Evolutionary conservation across 345 rosid species (phyloP).

Genomic region (Crucihimalaya himalaica): DNA sequence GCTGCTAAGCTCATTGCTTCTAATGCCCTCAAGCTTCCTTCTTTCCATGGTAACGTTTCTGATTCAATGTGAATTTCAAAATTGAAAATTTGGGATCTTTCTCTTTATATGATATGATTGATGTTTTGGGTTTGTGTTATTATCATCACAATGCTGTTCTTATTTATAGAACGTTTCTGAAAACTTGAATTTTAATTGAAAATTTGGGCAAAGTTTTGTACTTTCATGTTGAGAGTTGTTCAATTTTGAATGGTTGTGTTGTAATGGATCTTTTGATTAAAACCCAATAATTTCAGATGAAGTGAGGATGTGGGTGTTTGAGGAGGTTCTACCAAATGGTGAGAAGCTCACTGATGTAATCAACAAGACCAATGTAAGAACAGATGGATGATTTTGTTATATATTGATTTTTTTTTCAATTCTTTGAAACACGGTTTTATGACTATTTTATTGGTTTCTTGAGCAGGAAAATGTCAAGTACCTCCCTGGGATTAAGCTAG

Average conservation of each 20-base stretch:
- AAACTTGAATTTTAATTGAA: background rate
- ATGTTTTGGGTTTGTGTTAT: background rate
- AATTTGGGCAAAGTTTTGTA: background rate
- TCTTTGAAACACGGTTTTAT: background rate
- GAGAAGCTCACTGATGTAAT: slow-evolving; percentile 88
- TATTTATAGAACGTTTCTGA: background rate
- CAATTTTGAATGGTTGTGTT: background rate
- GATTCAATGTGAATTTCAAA: background rate
- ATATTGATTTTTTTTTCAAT: background rate
- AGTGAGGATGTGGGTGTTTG: slow-evolving; percentile 98
- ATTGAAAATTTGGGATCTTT: background rate
- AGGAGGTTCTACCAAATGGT: slow-evolving; percentile 84
- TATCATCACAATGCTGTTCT: background rate
- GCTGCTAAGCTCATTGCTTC: slow-evolving; percentile 97
- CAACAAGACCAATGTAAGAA: slow-evolving; percentile 75
- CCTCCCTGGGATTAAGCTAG: slow-evolving; percentile 90
- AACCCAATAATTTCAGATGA: slow-evolving; percentile 59
- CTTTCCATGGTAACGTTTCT: slow-evolving; percentile 64
- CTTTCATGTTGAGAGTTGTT: background rate
- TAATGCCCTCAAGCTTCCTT: slow-evolving; percentile 68
- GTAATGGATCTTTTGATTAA: slow-evolving; percentile 1
- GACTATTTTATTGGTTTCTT: background rate
- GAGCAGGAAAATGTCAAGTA: slow-evolving; percentile 83
- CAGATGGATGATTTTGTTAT: background rate
- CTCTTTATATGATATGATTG: background rate